A percentile compares a stretch with the other conserved stretches of the same genome.
Evolutionary conservation across 2,329 filamentous ascomycete genomes (phyloP).

Genomic region (Leptographium procerum): DNA sequence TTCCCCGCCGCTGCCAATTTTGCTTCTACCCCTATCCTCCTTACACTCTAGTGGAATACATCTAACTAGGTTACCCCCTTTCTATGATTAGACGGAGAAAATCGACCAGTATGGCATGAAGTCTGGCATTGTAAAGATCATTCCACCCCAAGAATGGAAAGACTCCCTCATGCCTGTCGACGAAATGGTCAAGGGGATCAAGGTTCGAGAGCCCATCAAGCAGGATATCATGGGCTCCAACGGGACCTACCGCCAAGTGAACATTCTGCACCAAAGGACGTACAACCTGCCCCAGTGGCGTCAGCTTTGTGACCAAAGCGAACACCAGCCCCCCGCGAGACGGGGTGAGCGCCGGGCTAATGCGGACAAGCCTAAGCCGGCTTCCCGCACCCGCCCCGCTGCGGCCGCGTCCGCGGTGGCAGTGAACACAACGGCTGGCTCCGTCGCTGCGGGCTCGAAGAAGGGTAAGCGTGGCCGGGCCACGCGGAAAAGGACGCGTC

Average conservation of each 20-base stretch:
- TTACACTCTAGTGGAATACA: neutral
- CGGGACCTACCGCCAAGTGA: slow-evolving; percentile 92
- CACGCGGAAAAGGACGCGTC: slow-evolving; percentile 27
- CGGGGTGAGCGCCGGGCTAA: slow-evolving; percentile 69
- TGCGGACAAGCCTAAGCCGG: slow-evolving; percentile 37
- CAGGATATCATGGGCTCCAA: slow-evolving; percentile 96
- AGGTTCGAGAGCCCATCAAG: slow-evolving; percentile 92
- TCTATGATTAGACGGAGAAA: slow-evolving; percentile 52
- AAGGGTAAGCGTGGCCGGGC: slow-evolving; percentile 16
- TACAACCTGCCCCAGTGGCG: slow-evolving; percentile 98
- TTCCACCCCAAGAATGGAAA: slow-evolving; percentile 89
- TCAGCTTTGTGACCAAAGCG: slow-evolving; percentile 81
- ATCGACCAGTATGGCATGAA: slow-evolving; percentile 95
- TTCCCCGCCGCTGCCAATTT: too few species aligned
- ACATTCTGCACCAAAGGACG: slow-evolving; percentile 88
- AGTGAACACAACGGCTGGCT: neutral
- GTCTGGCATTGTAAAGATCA: slow-evolving; percentile 91
- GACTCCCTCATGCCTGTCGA: slow-evolving; percentile 66
- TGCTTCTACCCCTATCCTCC: neutral
- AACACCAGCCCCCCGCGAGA: slow-evolving; percentile 87
- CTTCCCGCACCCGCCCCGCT: slow-evolving; percentile 26
- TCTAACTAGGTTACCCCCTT: neutral
- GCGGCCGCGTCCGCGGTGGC: slow-evolving; percentile 13
- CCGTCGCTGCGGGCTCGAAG: neutral
- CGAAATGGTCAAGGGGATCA: slow-evolving; percentile 80